Base-by-base conservation (phyloP, 805 yeast species). In the Ascoidea asiatica region DNA sequence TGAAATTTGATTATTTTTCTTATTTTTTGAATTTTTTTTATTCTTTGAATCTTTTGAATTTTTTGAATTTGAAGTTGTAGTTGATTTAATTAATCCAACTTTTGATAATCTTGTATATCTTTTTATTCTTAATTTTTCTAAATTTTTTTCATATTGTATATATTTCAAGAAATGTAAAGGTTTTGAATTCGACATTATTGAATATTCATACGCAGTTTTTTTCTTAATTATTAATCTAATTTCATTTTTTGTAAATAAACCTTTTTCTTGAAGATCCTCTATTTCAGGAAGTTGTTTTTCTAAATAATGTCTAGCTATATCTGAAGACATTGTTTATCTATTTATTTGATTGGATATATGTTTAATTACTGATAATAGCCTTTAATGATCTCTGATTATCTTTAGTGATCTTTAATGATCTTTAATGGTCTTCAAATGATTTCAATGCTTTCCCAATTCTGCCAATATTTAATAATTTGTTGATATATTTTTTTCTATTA, bases 131-230 rank as follows among this genome's bases (percentile, higher is more conserved):
- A 92, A 66, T 51, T 74, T 77, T 50, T 89, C 96, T 39, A 92
- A 69, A 55, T 81, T 81, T 47, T 61, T 69, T 57, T 92, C 99
- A 57, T 81, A 94, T 44, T 77, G 82, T 40, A 81, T 75, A 59
- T 92, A 92, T 52, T 74, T 73, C 45, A 85, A 58, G 56, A 79
- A 94, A 60, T 90, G 97, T 44, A 74, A 65, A 2, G 86, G 74
- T 50, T 73, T 78, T 11, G 89, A 76, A 1, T 92, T 95, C 39
- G 95, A 85, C 40, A 75, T 74, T 44, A 92, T 75, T 46, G 95
- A 66, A 60, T 92, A 95, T 63, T 92, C 99, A 55, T 88, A 92
- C 62, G 89, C 97, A 0, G 97, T 90, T 65, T 98, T 75, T 57
- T 88, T 76, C 64, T 92, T 80, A 87, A 90, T 86, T 44, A 92